A percentile compares a stretch with the other conserved stretches of the same genome.
Evolutionary conservation across 768 basidiomycete species (phyloP).

Genomic region (Strobilomyces dryophilus): DNA sequence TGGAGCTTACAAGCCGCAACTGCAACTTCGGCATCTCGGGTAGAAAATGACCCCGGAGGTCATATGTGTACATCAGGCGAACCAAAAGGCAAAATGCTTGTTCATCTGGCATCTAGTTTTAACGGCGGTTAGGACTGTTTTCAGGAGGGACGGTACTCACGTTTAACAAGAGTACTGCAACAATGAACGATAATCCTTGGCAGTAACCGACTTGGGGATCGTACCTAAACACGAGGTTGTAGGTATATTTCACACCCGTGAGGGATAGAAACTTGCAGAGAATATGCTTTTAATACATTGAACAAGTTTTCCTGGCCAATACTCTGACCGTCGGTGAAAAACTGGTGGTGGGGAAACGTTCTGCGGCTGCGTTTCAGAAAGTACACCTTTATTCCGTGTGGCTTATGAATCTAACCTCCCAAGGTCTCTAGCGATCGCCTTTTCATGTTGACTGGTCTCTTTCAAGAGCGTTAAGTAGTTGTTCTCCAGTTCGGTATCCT

Average conservation of each 20-base stretch:
- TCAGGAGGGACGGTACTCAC: conserved; percentile 41
- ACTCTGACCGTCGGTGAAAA: conserved; percentile 91
- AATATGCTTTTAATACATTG: conserved; percentile 97
- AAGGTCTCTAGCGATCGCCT: conserved; percentile 89
- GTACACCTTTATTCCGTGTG: not conserved
- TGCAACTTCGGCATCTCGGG: conserved; percentile 99
- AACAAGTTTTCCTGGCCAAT: conserved; percentile 97
- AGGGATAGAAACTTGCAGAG: conserved; percentile 52
- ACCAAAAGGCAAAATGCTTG: conserved; percentile 97
- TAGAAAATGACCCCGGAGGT: conserved; percentile 93
- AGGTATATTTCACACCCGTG: not conserved
- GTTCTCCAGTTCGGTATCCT: conserved; percentile 80
- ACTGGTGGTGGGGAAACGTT: conserved; percentile 96
- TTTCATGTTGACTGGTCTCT: conserved; percentile 84
- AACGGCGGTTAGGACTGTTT: not conserved
- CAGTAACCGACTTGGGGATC: conserved; percentile 96
- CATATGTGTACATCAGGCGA: conserved; percentile 93
- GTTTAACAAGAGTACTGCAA: conserved; percentile 88
- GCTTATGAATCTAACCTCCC: conserved; percentile 51
- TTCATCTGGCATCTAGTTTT: conserved; percentile 92
- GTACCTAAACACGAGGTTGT: conserved; percentile 46
- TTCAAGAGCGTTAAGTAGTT: conserved; percentile 81
- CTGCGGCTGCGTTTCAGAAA: conserved; percentile 34
- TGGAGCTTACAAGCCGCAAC: conserved; percentile 67
- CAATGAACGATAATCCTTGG: conserved; percentile 95